phyloP scores from a whole-genome alignment of 1,284 basidiomycete species.

The Paramarasmius palmivorus region DNA sequence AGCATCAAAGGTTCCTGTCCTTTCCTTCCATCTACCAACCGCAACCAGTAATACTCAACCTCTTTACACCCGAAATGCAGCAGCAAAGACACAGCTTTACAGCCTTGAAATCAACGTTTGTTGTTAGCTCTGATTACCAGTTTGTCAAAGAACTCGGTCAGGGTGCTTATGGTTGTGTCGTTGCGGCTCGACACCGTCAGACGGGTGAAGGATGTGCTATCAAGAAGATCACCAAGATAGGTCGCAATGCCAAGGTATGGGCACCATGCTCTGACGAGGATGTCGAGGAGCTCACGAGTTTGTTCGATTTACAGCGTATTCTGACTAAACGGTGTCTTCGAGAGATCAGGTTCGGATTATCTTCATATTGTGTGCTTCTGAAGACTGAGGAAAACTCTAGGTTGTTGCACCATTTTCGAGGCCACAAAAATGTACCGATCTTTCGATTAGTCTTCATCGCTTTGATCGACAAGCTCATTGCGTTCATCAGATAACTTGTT shows the following conservation, averaged over 20 bases:
- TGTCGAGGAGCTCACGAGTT: background rate
- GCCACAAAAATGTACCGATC: constrained; percentile 85
- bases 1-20: too few species aligned
- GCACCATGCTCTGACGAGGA: background rate
- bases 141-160: constrained; percentile 96
- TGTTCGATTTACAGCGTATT: constrained; percentile 61
- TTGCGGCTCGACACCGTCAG: constrained; percentile 81
- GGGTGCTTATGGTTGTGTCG: constrained; percentile 92
- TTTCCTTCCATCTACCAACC: too few species aligned
- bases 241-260: constrained; percentile 77
- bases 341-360: constrained; percentile 61
- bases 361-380: too few species aligned
- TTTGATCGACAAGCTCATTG: constrained; percentile 2
- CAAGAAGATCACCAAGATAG: constrained; percentile 96
- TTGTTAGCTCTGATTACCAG: constrained; percentile 90
- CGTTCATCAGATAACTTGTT: constrained; percentile 72
- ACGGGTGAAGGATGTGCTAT: constrained; percentile 92
- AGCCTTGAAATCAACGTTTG: constrained; percentile 79
- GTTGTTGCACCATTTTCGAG: constrained; percentile 92
- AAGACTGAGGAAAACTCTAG: constrained; percentile 23
- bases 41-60: too few species aligned
- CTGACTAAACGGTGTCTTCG: constrained; percentile 92
- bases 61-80: too few species aligned
- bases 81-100: constrained; percentile 75
- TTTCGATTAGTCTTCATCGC: constrained; percentile 17